These are phyloP conservation scores for Beauveria rudraprayagi DNA, from an alignment of 2,329 filamentous ascomycete genomes.

Conservation along the genomic window DNA sequence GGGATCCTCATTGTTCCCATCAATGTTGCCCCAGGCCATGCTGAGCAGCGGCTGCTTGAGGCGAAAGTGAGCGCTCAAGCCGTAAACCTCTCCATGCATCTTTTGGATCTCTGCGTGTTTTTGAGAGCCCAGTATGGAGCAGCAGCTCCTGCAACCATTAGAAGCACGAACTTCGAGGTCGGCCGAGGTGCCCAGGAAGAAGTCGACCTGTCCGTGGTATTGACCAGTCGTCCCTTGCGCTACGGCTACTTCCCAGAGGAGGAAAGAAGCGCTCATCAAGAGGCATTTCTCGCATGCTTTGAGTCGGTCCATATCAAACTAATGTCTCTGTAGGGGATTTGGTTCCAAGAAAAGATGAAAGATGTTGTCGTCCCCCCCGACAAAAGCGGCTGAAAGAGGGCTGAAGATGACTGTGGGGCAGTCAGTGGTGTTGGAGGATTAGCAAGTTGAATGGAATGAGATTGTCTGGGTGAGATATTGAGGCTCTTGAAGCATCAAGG, in stretches of 20 bases:
- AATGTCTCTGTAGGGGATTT: too few relatives aligned
- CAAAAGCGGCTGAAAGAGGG: background rate
- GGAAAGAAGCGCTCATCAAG: background rate
- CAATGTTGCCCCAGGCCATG: slow-evolving; percentile 2
- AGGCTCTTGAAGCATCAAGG: background rate
- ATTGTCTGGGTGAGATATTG: too few relatives aligned
- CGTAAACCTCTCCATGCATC: background rate
- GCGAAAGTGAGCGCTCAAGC: slow-evolving; percentile 4
- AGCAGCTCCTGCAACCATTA: background rate
- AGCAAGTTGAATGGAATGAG: too few relatives aligned
- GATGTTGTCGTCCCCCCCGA: background rate
- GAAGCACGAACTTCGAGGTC: slow-evolving; percentile 1
- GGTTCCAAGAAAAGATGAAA: background rate
- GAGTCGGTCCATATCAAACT: background rate
- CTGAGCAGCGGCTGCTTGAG: slow-evolving; percentile 1
- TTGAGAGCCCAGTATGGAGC: background rate
- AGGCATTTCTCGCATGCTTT: background rate
- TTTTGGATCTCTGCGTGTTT: background rate
- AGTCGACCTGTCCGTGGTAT: slow-evolving; percentile 1
- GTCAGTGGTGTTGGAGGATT: background rate
- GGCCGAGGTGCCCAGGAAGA: background rate
- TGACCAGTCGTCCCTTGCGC: background rate
- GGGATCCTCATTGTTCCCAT: background rate
- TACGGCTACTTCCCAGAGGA: background rate
- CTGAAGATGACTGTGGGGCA: background rate